Conservation (phyloP, 2,329 filamentous ascomycete genomes). For the Aspergillus sp. region DNA sequence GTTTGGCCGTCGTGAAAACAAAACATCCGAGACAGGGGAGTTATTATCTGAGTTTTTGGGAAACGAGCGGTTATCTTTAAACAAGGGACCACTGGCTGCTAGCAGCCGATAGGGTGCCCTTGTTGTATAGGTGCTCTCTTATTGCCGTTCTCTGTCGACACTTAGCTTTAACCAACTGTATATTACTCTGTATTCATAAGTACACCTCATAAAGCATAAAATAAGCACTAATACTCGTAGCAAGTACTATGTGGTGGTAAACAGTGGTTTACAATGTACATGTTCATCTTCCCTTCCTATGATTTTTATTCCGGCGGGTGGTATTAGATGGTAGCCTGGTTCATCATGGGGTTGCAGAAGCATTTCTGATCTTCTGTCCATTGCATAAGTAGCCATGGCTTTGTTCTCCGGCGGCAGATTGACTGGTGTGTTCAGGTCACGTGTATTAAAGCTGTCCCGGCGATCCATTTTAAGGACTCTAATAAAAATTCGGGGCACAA, state of each 20-base stretch:
- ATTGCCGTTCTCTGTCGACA: neutral
- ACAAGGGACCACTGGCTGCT: conserved; percentile 36
- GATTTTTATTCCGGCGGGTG: no score
- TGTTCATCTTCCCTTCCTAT: no score
- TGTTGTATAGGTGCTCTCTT: neutral
- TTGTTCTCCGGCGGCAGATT: no score
- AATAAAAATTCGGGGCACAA: neutral
- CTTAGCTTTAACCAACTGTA: neutral
- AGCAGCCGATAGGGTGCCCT: conserved; percentile 23
- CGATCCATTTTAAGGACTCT: neutral
- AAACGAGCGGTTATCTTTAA: conserved; percentile 37
- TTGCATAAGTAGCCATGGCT: no score
- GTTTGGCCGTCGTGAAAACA: conserved; percentile 42
- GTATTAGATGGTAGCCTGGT: no score
- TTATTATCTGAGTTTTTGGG: conserved; percentile 37
- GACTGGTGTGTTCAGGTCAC: neutral
- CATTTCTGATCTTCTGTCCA: no score
- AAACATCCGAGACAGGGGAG: conserved; percentile 18
- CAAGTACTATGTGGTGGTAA: no score
- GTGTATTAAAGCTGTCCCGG: neutral
- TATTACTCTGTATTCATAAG: neutral
- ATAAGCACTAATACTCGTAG: neutral
- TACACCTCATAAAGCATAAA: neutral
- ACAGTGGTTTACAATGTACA: no score
- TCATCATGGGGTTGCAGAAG: no score